phyloP scores from a whole-genome alignment of 2,329 filamentous ascomycete genomes.

The Neonectria ditissima region DNA sequence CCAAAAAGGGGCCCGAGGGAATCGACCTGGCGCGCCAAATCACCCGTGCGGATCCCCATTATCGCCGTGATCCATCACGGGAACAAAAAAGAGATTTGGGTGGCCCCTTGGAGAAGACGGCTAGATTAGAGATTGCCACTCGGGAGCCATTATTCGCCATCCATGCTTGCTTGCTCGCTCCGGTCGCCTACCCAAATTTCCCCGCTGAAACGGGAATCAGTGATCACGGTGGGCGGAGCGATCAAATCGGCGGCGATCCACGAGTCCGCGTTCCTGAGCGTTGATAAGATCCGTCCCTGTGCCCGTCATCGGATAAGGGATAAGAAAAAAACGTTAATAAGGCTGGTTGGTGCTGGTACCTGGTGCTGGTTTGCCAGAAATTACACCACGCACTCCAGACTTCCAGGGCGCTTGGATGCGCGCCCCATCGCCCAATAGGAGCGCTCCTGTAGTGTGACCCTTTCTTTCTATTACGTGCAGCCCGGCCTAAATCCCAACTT shows the following conservation, averaged over 20 bases:
- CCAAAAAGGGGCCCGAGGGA: constrained; percentile 32
- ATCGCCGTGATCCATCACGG: constrained; percentile 33
- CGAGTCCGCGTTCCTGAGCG: constrained; percentile 12
- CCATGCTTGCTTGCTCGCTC: neutral
- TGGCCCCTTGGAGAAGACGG: constrained; percentile 12
- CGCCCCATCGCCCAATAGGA: constrained; percentile 23
- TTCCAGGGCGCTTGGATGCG: constrained; percentile 13
- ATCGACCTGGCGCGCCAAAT: constrained; percentile 26
- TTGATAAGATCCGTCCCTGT: constrained; percentile 25
- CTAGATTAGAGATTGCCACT: constrained; percentile 3
- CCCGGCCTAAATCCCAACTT: constrained; percentile 23
- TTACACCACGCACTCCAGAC: constrained; percentile 15
- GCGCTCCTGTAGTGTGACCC: constrained; percentile 11
- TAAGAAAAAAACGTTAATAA: constrained; percentile 20
- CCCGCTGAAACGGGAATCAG: constrained; percentile 16
- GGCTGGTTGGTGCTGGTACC: constrained; percentile 3
- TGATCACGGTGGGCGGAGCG: constrained; percentile 4
- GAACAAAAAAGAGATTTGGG: constrained; percentile 29
- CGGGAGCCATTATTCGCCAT: neutral
- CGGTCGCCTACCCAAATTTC: constrained; percentile 3
- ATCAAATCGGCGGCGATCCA: constrained; percentile 28
- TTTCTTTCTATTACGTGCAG: constrained; percentile 31
- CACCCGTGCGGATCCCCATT: constrained; percentile 33
- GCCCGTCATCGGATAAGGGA: constrained; percentile 9
- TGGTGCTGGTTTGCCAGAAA: constrained; percentile 11